Percentiles rank a stretch among this genome's conserved stretches.
These are phyloP conservation scores for Pulveroboletus sp. DNA, from an alignment of 768 basidiomycete species.

Conservation along the genomic window DNA sequence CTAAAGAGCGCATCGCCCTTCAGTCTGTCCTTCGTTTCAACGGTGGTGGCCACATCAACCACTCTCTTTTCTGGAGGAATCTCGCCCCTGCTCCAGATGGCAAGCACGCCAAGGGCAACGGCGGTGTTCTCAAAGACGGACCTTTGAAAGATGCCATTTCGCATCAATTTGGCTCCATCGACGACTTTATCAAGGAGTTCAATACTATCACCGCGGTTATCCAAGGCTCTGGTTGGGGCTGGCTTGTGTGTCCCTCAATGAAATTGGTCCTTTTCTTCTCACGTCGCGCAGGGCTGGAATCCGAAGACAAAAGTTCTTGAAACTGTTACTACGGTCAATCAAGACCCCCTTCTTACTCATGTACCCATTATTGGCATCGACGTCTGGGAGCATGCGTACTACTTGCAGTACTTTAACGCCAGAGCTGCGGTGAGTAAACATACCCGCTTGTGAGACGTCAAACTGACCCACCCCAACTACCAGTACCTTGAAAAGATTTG, in stretches of 20 bases:
- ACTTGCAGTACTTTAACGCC: slow-evolving; percentile 95
- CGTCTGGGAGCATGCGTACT: slow-evolving; percentile 96
- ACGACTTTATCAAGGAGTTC: slow-evolving; percentile 74
- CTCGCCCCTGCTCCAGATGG: slow-evolving; percentile 56
- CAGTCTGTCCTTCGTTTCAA: slow-evolving; percentile 25
- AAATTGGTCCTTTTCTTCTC: background rate
- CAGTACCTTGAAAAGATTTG: slow-evolving; percentile 77
- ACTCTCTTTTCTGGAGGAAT: slow-evolving; percentile 97
- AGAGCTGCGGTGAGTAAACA: slow-evolving; percentile 73
- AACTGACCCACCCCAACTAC: background rate
- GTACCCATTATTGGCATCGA: slow-evolving; percentile 88
- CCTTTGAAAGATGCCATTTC: slow-evolving; percentile 66
- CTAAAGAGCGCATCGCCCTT: slow-evolving; percentile 43
- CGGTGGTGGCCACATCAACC: slow-evolving; percentile 71
- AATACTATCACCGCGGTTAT: slow-evolving; percentile 81
- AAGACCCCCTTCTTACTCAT: slow-evolving; percentile 80
- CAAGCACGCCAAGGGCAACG: slow-evolving; percentile 53
- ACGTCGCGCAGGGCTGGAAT: slow-evolving; percentile 59
- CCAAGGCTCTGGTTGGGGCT: slow-evolving; percentile 96
- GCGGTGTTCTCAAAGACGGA: slow-evolving; percentile 59
- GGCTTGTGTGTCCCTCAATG: slow-evolving; percentile 62
- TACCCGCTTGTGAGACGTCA: background rate
- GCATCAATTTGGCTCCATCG: slow-evolving; percentile 62
- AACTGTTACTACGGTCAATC: slow-evolving; percentile 88
- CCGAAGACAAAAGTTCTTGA: slow-evolving; percentile 68